Base-by-base conservation (phyloP, 495 filamentous ascomycete genomes). In the Aspergillus conjunctus region DNA sequence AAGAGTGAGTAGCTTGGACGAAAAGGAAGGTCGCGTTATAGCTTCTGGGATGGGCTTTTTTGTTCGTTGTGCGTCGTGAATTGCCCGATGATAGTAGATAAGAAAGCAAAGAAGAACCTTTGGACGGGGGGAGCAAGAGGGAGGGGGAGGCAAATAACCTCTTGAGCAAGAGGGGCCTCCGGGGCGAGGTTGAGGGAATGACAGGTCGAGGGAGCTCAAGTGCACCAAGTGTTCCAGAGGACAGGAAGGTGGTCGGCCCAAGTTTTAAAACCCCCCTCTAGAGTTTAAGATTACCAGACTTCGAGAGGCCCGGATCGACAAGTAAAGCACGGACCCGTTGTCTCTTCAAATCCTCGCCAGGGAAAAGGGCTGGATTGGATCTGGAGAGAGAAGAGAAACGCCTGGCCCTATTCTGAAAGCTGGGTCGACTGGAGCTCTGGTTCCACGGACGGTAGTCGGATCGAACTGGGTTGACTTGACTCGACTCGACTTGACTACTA, bases 271-370 rank as follows among this genome's bases (percentile, higher is more conserved):
- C 26, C 26, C 34, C 50, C 71, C 73, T 67, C 68, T 59, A 55
- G 62, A 60, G 61, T 70, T 64, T 62, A 64, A 60, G 66, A 59
- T 65, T 59, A 68, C 64, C 66, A 72, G 58, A 61, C 57, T 61
- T 61, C 26, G 58, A 54, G 56, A 17, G 62, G 57, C 56, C 63
- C 58, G 69, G 74, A 77, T 77, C 74, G 71, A 68, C 72, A 67
- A 49, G 44, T 58, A 65, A 26, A 75, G 74, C 74, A 77, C 74
- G 71, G 74, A 66, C 74, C 74, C 58, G 58, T 59, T 34, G 20
- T 58, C 48, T 51, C 60, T 26, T 48, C 57, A 61, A 59, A 57
- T 61, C 66, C 63, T 69, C 64, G 65, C 26, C 26, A 55, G 57
- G 57, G 69, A 57, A 66, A 60, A 62, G 64, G 68, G 26, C 26